phyloP scores from a whole-genome alignment of 148 eudicot species.

The Gaultheria prostrata region DNA sequence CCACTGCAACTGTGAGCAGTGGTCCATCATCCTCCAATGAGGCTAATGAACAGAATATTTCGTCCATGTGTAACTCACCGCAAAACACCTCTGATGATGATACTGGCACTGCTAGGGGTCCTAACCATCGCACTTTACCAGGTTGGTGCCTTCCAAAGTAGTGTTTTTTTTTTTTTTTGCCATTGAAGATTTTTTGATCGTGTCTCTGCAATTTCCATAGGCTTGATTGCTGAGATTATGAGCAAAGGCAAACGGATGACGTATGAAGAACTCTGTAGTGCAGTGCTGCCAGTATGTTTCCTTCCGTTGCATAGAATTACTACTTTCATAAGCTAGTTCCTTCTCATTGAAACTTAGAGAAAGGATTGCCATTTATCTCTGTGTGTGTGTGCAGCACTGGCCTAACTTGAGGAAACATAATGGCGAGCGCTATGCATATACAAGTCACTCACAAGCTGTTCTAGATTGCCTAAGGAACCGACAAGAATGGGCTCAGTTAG shows the following conservation, averaged over 20 bases:
- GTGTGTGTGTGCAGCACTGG: slow-evolving; percentile 68
- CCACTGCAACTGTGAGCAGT: slow-evolving; percentile 40
- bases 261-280: slow-evolving; percentile 84
- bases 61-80: slow-evolving; percentile 40
- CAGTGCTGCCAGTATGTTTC: slow-evolving; percentile 79
- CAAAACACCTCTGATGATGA: slow-evolving; percentile 59
- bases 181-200: not conserved
- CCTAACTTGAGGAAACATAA: slow-evolving; percentile 93
- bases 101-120: slow-evolving; percentile 37
- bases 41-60: slow-evolving; percentile 44
- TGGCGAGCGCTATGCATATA: slow-evolving; percentile 94
- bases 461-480: slow-evolving; percentile 98
- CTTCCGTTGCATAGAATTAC: slow-evolving; percentile 12
- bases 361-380: not conserved
- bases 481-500: slow-evolving; percentile 88
- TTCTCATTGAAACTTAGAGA: not conserved
- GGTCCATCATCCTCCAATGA: slow-evolving; percentile 52
- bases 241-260: slow-evolving; percentile 83
- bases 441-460: slow-evolving; percentile 92
- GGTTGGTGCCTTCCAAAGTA: slow-evolving; percentile 39
- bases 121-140: slow-evolving; percentile 76
- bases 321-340: not conserved
- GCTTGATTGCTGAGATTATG: slow-evolving; percentile 91
- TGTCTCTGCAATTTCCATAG: slow-evolving; percentile 32
- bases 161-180: not conserved